Evolutionary conservation across 192 early-diverging fungal genomes (phyloP).

Genomic region (Backusella sp.): DNA sequence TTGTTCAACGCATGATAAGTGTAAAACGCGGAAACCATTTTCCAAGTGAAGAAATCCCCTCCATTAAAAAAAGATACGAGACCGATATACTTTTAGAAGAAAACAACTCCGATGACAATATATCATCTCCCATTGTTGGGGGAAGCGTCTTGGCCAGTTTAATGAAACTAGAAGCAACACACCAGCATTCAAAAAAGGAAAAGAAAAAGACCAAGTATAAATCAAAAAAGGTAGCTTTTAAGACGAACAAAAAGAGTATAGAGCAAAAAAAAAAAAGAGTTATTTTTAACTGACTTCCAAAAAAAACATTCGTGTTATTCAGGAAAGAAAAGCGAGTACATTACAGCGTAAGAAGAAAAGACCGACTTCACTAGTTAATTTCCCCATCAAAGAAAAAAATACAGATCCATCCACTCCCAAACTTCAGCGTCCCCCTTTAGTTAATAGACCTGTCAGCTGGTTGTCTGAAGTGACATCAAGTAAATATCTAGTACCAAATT

Average conservation of each 20-base stretch:
- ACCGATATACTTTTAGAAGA: background rate
- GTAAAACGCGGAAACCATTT: background rate
- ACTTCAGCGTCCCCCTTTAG: background rate
- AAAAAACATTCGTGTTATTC: background rate
- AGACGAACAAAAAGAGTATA: background rate
- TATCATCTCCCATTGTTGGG: constrained; percentile 4
- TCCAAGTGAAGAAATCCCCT: background rate
- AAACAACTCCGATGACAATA: background rate
- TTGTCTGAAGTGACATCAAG: constrained; percentile 10
- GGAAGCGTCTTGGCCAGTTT: constrained; percentile 27
- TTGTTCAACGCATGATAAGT: constrained; percentile 29
- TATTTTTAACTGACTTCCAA: background rate
- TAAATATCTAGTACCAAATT: constrained; percentile 25
- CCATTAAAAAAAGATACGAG: background rate
- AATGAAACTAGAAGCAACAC: constrained; percentile 34
- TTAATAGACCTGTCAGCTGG: constrained; percentile 27
- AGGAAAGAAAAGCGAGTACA: background rate
- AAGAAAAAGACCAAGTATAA: background rate
- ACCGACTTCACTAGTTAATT: background rate
- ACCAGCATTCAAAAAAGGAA: background rate
- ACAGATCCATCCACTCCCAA: background rate
- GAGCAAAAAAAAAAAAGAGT: background rate
- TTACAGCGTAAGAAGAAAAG: background rate
- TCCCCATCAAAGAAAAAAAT: background rate
- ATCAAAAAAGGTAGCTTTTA: constrained; percentile 8